phyloP scores from a whole-genome alignment of 768 basidiomycete species.

The Rhizopogon roseolus region DNA sequence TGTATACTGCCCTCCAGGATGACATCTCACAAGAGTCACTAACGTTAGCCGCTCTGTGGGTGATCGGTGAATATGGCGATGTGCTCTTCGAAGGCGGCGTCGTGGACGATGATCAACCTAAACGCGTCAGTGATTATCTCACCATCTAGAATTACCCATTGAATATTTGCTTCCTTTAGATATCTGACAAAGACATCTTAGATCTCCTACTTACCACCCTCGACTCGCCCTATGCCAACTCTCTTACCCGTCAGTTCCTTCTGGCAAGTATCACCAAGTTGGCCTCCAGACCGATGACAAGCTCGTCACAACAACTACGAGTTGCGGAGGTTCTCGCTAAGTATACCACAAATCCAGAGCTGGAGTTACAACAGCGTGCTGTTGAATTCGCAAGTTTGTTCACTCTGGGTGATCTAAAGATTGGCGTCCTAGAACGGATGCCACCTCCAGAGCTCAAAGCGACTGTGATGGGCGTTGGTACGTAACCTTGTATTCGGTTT shows the following conservation, averaged over 20 bases:
- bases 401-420: conserved; percentile 64
- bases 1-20: conserved; percentile 80
- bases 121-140: conserved; percentile 42
- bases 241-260: conserved; percentile 88
- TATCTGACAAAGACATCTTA: conserved; percentile 76
- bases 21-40: conserved; percentile 97
- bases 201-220: conserved; percentile 84
- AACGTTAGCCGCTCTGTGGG: conserved; percentile 90
- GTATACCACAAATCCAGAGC: conserved; percentile 83
- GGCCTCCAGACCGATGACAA: conserved; percentile 71
- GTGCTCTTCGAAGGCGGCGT: conserved; percentile 82
- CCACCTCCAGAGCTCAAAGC: conserved; percentile 97
- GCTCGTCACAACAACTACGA: conserved; percentile 65
- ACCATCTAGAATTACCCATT: not conserved
- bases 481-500: conserved; percentile 17
- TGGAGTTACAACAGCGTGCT: conserved; percentile 93
- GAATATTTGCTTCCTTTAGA: conserved; percentile 32
- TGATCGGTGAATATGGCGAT: conserved; percentile 96
- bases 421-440: conserved; percentile 95
- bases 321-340: conserved; percentile 73
- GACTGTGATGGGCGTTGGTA: conserved; percentile 93
- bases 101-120: conserved; percentile 70
- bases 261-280: conserved; percentile 89
- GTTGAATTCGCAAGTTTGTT: conserved; percentile 92
- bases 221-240: conserved; percentile 92